Evolutionary conservation across 176 grass and related monocot species (phyloP).

Genomic region (Oryza nivara): DNA sequence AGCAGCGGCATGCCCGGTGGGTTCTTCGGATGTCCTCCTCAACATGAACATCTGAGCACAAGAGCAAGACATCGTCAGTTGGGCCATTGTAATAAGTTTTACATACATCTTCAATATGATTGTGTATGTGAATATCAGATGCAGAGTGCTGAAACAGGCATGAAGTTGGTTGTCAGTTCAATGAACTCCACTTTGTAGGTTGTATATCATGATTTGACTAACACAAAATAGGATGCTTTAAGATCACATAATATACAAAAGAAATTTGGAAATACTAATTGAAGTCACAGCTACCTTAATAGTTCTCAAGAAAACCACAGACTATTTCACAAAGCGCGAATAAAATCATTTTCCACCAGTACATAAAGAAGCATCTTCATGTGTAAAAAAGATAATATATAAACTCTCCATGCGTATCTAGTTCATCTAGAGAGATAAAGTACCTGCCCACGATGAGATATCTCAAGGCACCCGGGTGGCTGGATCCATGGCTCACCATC

Average conservation of each 20-base stretch:
- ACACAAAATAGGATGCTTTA: background rate
- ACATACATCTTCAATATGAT: background rate
- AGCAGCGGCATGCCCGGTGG: slow-evolving; percentile 78
- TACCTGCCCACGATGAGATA: slow-evolving; percentile 88
- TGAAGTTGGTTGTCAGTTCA: background rate
- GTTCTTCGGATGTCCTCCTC: slow-evolving; percentile 74
- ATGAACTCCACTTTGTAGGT: slow-evolving; percentile 12
- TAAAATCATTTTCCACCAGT: background rate
- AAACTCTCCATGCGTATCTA: background rate
- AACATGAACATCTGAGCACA: slow-evolving; percentile 84
- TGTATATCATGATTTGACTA: background rate
- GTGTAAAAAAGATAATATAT: background rate
- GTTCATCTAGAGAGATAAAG: slow-evolving; percentile 5
- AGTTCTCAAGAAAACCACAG: background rate
- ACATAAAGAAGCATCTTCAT: background rate
- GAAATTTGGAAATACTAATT: background rate
- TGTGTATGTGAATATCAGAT: slow-evolving; percentile 1
- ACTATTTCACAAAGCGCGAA: background rate
- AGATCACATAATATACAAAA: background rate
- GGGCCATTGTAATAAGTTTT: slow-evolving; percentile 5
- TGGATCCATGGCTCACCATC: slow-evolving; percentile 99
- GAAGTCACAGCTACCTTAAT: background rate
- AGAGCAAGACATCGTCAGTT: slow-evolving; percentile 17
- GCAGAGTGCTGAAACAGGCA: background rate
- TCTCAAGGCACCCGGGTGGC: slow-evolving; percentile 83